Percentiles rank a stretch among this genome's conserved stretches.
Conservation (phyloP, 1,139 yeast species). For the Nakaseomyces kungkrabaensis region DNA sequence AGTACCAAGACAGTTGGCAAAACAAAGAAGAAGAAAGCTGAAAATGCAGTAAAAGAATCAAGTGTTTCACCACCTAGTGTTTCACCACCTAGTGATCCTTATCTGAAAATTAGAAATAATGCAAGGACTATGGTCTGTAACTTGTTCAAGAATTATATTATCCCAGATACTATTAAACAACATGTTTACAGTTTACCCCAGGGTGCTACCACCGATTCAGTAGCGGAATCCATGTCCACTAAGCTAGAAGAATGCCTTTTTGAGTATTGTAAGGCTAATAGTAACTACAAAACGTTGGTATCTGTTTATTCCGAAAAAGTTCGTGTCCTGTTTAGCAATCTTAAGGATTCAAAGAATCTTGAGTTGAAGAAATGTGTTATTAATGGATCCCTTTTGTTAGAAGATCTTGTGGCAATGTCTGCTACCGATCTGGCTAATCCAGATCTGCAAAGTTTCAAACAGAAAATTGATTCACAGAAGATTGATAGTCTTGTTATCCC, state of each 20-base stretch:
- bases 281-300: constrained; percentile 11
- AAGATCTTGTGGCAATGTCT: constrained; percentile 46
- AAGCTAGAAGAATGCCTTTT: constrained; percentile 27
- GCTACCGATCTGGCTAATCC: constrained; percentile 63
- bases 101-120: constrained; percentile 32
- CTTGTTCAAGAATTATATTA: constrained; percentile 33
- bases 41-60: neutral
- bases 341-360: constrained; percentile 43
- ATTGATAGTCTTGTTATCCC: constrained; percentile 54
- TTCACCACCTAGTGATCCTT: constrained; percentile 1
- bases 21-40: constrained; percentile 3
- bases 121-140: constrained; percentile 34
- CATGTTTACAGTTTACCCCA: constrained; percentile 27
- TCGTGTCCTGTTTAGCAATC: constrained; percentile 44
- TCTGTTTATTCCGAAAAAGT: constrained; percentile 43
- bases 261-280: constrained; percentile 7
- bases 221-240: constrained; percentile 33
- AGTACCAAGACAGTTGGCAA: constrained; percentile 5
- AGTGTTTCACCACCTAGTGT: neutral
- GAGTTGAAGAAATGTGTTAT: constrained; percentile 40
- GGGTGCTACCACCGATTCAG: constrained; percentile 35
- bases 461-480: constrained; percentile 59
- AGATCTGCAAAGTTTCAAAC: constrained; percentile 61
- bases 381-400: constrained; percentile 38
- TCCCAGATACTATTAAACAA: constrained; percentile 33